Evolutionary conservation across 2,329 filamentous ascomycete genomes (phyloP), one percentile per base, ranked within the genome.

Genomic region (Biscogniauxia mediterranea): DNA sequence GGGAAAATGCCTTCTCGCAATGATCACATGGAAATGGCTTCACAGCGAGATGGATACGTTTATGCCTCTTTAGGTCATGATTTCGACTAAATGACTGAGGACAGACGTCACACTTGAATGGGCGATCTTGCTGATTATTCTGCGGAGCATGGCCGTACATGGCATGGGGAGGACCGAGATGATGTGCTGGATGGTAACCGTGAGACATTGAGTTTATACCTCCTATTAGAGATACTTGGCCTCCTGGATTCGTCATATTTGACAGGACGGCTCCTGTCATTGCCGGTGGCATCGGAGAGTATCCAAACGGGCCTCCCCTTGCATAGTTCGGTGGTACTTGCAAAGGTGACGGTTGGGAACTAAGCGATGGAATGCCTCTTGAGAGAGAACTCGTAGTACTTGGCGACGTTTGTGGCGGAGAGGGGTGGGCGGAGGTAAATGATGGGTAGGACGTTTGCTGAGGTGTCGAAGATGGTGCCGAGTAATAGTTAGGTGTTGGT

Each of bases 1-100:
- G 85, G 2, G 93, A 97, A 72, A 99, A 99, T 74, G 91, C 95
- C 84, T 98, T 98, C 64, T 96, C 93, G 74, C 95, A 99, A 71
- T 90, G 89, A 6, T 81, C 86, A 75, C 95, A 99, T 0, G 93
- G 93, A 75, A 94, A 98, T 0, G 95, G 95, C 81, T 99, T 99
- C 50, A 98, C 92, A 0, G 93, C 91, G 61, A 98, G 78, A 76
- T 99, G 95, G 61, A 98, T 98, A 55, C 93, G 83, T 81, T 97
- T 97, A 76, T 99, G 95, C 56, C 95, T 85, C 78, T 99, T 99
- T 69, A 98, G 77, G 72, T 98, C 95, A 73, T 98, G 95, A 67
- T 98, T 98, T 4, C 95, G 84, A 75, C 96, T 98, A 79, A 99
- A 99, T 46, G 91, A 93, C 74, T 96, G 92, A 0, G 91, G 87